Evolutionary conservation across 2,329 filamentous ascomycete genomes (phyloP).

Genomic region (Curvularia verruculosa): DNA sequence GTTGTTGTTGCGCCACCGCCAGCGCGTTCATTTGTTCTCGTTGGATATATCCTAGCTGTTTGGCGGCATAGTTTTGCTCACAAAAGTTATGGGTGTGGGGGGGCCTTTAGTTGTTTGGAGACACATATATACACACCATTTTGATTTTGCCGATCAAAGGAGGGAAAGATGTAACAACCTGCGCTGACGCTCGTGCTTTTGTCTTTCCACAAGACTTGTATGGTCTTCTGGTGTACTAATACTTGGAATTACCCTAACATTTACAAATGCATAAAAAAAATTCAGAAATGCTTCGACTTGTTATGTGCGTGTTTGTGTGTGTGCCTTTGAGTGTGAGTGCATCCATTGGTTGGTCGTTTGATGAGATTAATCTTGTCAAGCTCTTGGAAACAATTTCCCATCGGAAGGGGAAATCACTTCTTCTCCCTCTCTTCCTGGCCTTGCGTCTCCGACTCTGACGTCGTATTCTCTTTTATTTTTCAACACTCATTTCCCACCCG

Average conservation of each 20-base stretch:
- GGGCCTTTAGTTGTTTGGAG: neutral
- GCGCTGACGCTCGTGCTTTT: neutral
- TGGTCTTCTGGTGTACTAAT: neutral
- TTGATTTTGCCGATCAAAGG: neutral
- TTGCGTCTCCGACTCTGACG: neutral
- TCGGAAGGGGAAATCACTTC: neutral
- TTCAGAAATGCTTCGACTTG: neutral
- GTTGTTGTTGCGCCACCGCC: neutral
- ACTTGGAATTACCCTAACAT: neutral
- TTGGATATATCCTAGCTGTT: conserved; percentile 6
- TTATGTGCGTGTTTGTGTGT: neutral
- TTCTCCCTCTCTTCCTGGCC: neutral
- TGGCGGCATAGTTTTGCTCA: conserved; percentile 1
- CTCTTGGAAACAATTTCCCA: neutral
- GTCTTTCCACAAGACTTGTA: neutral
- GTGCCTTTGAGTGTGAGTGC: neutral
- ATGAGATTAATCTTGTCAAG: neutral
- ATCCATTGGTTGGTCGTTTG: neutral
- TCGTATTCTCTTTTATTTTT: neutral
- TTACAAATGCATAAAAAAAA: conserved; percentile 1
- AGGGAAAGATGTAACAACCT: neutral
- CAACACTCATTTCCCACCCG: neutral
- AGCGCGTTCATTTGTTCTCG: conserved; percentile 2
- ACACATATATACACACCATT: neutral
- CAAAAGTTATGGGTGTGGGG: conserved; percentile 1